phyloP scores from a whole-genome alignment of 2,329 filamentous ascomycete species.

The Venturia carpophila region DNA sequence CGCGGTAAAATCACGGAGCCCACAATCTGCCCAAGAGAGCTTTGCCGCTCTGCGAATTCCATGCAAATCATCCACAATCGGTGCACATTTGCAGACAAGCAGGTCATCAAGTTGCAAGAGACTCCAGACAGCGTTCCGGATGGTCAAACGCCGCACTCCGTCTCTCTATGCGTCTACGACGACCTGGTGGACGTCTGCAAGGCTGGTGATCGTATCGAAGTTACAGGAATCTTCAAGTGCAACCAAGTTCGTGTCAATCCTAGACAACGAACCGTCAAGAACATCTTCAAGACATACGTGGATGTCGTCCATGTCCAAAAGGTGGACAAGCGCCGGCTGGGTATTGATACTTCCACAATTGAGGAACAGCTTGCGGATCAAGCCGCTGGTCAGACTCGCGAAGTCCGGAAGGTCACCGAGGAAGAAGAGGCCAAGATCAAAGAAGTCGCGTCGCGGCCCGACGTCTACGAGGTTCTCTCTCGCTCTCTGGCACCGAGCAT shows the following conservation, averaged over 20 bases:
- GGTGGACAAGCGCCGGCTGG: slow-evolving; percentile 89
- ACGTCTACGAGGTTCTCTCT: slow-evolving; percentile 88
- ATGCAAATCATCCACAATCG: slow-evolving; percentile 99
- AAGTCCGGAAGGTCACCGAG: slow-evolving; percentile 71
- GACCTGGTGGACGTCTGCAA: slow-evolving; percentile 97
- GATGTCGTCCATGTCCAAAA: slow-evolving; percentile 95
- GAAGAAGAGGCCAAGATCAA: slow-evolving; percentile 89
- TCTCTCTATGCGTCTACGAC: slow-evolving; percentile 92
- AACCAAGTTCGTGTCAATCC: slow-evolving; percentile 92
- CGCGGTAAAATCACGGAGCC: slow-evolving; percentile 94
- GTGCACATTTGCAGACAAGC: slow-evolving; percentile 91
- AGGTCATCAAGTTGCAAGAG: slow-evolving; percentile 97
- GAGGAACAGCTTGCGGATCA: slow-evolving; percentile 72
- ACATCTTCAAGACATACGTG: slow-evolving; percentile 95
- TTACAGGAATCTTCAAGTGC: slow-evolving; percentile 94
- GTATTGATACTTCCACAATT: slow-evolving; percentile 81
- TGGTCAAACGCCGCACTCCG: slow-evolving; percentile 93
- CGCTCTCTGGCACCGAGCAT: slow-evolving; percentile 89
- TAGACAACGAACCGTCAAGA: slow-evolving; percentile 83
- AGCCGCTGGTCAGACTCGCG: slow-evolving; percentile 64
- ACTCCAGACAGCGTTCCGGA: slow-evolving; percentile 91
- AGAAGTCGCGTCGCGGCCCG: slow-evolving; percentile 66
- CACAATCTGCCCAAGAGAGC: slow-evolving; percentile 73
- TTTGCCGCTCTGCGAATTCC: slow-evolving; percentile 80
- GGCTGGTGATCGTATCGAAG: slow-evolving; percentile 88